Percentiles rank a stretch among this genome's conserved stretches.
Conservation (phyloP, 2,329 filamentous ascomycete genomes). For the Diaporthe helianthi region DNA sequence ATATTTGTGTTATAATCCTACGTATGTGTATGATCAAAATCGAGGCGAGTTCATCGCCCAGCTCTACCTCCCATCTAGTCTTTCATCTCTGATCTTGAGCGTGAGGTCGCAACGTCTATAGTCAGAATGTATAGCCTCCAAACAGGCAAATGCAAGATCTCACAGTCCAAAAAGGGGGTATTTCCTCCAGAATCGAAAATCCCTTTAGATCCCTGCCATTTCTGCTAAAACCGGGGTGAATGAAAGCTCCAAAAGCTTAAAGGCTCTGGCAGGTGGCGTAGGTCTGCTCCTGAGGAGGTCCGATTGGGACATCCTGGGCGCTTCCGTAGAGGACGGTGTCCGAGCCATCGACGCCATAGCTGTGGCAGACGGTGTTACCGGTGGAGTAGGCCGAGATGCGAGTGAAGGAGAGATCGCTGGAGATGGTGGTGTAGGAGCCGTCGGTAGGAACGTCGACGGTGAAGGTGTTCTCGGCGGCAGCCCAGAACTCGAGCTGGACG, state of each 20-base stretch:
- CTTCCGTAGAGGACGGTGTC: slow-evolving; percentile 30
- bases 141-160: background rate
- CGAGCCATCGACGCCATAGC: slow-evolving; percentile 32
- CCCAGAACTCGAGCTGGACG: slow-evolving; percentile 35
- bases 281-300: slow-evolving; percentile 35
- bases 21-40: background rate
- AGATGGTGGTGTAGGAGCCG: slow-evolving; percentile 18
- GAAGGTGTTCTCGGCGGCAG: slow-evolving; percentile 33
- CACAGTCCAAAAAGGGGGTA: background rate
- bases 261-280: slow-evolving; percentile 23
- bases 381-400: slow-evolving; percentile 30
- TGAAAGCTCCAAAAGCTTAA: background rate
- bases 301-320: slow-evolving; percentile 32
- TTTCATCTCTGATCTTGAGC: background rate
- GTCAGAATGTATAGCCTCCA: slow-evolving; percentile 14
- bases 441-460: slow-evolving; percentile 28
- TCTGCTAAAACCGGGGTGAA: background rate
- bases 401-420: slow-evolving; percentile 35
- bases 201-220: background rate
- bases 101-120: background rate
- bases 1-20: background rate
- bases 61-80: background rate
- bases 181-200: background rate
- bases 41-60: background rate
- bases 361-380: slow-evolving; percentile 29